Percentiles rank a stretch among this genome's conserved stretches.
Conservation (phyloP, 768 basidiomycete species). For the Mycena venus region DNA sequence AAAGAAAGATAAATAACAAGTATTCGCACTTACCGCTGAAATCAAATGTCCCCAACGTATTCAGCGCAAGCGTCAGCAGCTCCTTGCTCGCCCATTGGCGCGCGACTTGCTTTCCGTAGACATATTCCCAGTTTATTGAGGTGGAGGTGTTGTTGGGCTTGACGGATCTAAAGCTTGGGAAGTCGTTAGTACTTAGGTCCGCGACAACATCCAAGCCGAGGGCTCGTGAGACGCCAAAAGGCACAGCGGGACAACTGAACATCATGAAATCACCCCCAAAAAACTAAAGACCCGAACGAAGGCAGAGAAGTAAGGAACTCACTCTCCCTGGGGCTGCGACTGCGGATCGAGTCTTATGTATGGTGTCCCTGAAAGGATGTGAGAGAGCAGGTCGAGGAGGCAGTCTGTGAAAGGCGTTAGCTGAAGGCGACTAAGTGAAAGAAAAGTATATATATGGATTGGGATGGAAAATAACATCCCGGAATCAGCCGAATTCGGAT, state of each 20-base stretch:
- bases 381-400: constrained; percentile 86
- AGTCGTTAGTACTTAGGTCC: too few relatives aligned
- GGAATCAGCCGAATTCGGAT: too few relatives aligned
- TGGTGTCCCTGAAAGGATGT: constrained; percentile 85
- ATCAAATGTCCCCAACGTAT: constrained; percentile 92
- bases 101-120: neutral
- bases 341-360: constrained; percentile 93
- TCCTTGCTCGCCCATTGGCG: constrained; percentile 51
- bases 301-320: neutral
- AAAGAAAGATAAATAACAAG: neutral
- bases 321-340: constrained; percentile 50
- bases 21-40: constrained; percentile 77
- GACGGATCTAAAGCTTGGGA: too few relatives aligned
- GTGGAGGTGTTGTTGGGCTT: too few relatives aligned
- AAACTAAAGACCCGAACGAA: neutral
- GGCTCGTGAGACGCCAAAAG: too few relatives aligned
- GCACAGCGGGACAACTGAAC: too few relatives aligned
- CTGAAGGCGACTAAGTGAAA: too few relatives aligned
- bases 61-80: constrained; percentile 84
- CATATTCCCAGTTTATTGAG: constrained; percentile 57
- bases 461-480: too few relatives aligned
- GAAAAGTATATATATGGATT: too few relatives aligned
- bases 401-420: too few relatives aligned
- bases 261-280: too few relatives aligned
- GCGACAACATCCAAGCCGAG: too few relatives aligned